Base-by-base conservation (phyloP, 1,284 basidiomycete genomes). In the Vanrija sp. region DNA sequence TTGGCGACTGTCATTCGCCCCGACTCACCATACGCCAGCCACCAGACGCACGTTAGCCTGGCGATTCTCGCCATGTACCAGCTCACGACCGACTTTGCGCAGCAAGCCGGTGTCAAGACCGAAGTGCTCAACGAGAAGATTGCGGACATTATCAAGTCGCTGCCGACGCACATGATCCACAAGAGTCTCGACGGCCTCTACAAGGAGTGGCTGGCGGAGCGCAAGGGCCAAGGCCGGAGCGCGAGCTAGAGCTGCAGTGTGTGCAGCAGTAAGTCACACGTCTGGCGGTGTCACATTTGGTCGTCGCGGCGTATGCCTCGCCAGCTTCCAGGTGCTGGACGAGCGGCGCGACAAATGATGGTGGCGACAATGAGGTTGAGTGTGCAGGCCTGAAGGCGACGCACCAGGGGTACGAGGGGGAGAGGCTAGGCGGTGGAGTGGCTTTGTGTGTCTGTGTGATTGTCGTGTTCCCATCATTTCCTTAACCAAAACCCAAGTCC, bases 121-220 rank as follows among this genome's bases (percentile, higher is more conserved):
- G 76, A 69, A 8, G 86, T 88, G 65, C 85, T 86, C 8, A 86
- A 92, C 70, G 86, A 86, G 61, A 84, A 85, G 62, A 83, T 93
- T 38, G 87, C 87, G 8, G 91, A 95, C 77, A 90, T 96, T 65
- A 88, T 96, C 63, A 83, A 89, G 66, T 87, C 84, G 68, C 73
- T 97, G 61, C 93, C 93, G 19, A 84, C 83, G 25, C 87, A 90
- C 69, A 79, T 94, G 68, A 82, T 93, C 63, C 87, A 89, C 77
- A 90, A 90, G 78, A 89, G 87, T 65, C 75, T 95, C 72, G 92
- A 96, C 77, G 89, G 89, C 44, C 88, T 95, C 68, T 95, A 91
- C 78, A 89, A 89, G 71, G 91, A 94, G 74, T 78, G 90, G 90
- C 57, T 59, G 18, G 53, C 57, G 2, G 57, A 59, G 48, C 52